Percentiles rank a stretch among this genome's conserved stretches.
phyloP scores from a whole-genome alignment of 2,329 filamentous ascomycete genomes.

The Nigrospora sphaerica region DNA sequence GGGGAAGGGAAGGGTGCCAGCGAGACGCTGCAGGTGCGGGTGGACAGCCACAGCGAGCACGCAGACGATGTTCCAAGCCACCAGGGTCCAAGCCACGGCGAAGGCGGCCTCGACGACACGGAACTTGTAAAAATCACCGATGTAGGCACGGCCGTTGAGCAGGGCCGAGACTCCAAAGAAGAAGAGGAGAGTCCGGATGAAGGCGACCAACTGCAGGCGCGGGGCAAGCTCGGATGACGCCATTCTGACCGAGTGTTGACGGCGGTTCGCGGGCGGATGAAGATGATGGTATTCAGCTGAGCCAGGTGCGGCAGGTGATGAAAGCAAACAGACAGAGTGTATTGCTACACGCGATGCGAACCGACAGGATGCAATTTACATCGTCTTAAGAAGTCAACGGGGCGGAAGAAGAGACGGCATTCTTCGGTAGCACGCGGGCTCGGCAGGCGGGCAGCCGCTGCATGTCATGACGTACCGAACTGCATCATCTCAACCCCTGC shows the following conservation, averaged over 20 bases:
- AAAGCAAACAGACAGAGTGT: too few species aligned
- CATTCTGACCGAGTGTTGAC: neutral
- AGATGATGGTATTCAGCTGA: too few species aligned
- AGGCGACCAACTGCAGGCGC: constrained; percentile 3
- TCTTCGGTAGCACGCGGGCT: too few species aligned
- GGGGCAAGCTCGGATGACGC: constrained; percentile 3
- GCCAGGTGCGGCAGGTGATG: too few species aligned
- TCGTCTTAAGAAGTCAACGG: too few species aligned
- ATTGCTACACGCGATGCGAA: too few species aligned
- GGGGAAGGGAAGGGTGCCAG: constrained; percentile 5
- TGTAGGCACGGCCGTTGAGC: constrained; percentile 3
- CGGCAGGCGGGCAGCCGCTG: too few species aligned
- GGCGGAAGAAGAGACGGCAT: too few species aligned
- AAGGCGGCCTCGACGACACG: neutral
- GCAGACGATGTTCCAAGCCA: constrained; percentile 4
- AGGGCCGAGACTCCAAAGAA: constrained; percentile 2
- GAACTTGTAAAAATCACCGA: neutral
- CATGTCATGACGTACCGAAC: too few species aligned
- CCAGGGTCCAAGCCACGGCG: constrained; percentile 1
- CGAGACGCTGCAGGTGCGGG: constrained; percentile 6
- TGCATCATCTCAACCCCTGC: too few species aligned
- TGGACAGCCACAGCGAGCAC: constrained; percentile 4
- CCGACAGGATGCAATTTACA: too few species aligned
- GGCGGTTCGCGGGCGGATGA: too few species aligned
- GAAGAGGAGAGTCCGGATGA: constrained; percentile 3